Conservation (phyloP, 1,284 basidiomycete species). For the Tylopilus sp. region DNA sequence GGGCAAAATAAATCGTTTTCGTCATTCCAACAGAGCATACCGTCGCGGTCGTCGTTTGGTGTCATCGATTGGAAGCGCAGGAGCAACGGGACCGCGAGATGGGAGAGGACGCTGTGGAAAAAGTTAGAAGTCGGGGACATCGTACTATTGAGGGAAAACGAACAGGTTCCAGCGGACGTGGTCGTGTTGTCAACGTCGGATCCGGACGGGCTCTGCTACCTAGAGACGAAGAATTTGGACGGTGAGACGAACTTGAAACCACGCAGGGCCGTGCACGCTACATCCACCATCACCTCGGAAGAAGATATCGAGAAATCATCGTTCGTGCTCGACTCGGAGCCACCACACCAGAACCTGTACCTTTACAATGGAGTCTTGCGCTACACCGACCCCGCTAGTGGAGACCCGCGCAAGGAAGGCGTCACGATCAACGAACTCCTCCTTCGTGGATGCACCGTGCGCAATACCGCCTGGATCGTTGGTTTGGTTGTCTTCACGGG, state of each 20-base stretch:
- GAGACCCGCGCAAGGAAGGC: slow-evolving; percentile 59
- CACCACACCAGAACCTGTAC: slow-evolving; percentile 93
- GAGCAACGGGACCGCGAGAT: slow-evolving; percentile 71
- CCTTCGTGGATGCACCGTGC: slow-evolving; percentile 87
- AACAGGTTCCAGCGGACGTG: slow-evolving; percentile 95
- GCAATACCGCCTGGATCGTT: slow-evolving; percentile 94
- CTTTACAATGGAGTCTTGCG: slow-evolving; percentile 84
- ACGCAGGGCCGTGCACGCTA: slow-evolving; percentile 76
- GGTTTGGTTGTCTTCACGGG: slow-evolving; percentile 95
- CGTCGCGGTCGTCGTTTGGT: slow-evolving; percentile 55
- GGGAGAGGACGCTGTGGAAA: slow-evolving; percentile 98
- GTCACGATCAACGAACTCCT: slow-evolving; percentile 92
- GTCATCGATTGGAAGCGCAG: slow-evolving; percentile 79
- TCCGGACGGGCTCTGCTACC: slow-evolving; percentile 79
- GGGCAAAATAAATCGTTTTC: slow-evolving; percentile 34
- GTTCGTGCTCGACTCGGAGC: slow-evolving; percentile 89
- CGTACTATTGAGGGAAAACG: slow-evolving; percentile 87
- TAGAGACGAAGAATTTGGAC: slow-evolving; percentile 95
- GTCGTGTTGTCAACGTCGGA: slow-evolving; percentile 88
- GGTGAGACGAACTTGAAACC: slow-evolving; percentile 97
- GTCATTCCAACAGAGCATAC: slow-evolving; percentile 55
- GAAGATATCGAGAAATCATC: slow-evolving; percentile 88
- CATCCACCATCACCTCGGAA: slow-evolving; percentile 76
- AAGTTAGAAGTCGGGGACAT: slow-evolving; percentile 98
- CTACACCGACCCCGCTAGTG: slow-evolving; percentile 57